Percentiles rank a stretch among this genome's conserved stretches.
Conservation (phyloP, 768 basidiomycete species). For the Psilocybe azurescens region DNA sequence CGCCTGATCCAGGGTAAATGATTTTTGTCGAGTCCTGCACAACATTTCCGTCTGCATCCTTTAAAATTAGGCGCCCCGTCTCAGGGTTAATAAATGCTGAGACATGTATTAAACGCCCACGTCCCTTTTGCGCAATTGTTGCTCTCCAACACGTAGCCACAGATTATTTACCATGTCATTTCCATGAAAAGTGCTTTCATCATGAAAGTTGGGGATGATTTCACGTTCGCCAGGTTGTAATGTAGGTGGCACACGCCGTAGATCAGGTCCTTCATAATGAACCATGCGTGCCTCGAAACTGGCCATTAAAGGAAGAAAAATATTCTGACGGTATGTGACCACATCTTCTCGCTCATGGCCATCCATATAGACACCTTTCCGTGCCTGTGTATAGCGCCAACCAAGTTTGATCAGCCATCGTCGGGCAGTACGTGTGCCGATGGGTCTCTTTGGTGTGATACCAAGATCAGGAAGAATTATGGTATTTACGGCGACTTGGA, state of each 20-base stretch:
- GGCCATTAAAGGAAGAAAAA: conserved; percentile 13
- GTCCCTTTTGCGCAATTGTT: conserved; percentile 35
- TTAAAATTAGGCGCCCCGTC: conserved; percentile 34
- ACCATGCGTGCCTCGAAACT: not conserved
- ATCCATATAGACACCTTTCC: conserved; percentile 39
- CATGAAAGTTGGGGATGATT: not conserved
- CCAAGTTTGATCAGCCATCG: conserved; percentile 37
- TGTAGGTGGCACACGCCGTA: not conserved
- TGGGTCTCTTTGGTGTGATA: conserved; percentile 27
- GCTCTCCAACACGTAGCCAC: conserved; percentile 26
- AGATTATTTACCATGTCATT: not conserved
- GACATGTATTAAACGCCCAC: conserved; percentile 40
- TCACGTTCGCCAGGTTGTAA: not conserved
- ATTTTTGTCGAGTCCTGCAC: conserved; percentile 35
- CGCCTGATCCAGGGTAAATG: conserved; percentile 40
- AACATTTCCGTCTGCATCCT: conserved; percentile 29
- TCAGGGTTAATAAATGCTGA: conserved; percentile 45
- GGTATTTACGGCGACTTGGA: conserved; percentile 31
- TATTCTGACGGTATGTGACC: conserved; percentile 15
- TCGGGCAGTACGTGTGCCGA: too few relatives aligned
- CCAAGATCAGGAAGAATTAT: conserved; percentile 36
- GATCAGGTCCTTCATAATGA: not conserved
- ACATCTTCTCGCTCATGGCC: conserved; percentile 28
- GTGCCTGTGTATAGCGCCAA: conserved; percentile 30
- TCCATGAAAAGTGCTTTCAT: not conserved